Evolutionary conservation across 305 asterid species (phyloP), one percentile per base, ranked within the genome.

Genomic region (Ilex paraguariensis): DNA sequence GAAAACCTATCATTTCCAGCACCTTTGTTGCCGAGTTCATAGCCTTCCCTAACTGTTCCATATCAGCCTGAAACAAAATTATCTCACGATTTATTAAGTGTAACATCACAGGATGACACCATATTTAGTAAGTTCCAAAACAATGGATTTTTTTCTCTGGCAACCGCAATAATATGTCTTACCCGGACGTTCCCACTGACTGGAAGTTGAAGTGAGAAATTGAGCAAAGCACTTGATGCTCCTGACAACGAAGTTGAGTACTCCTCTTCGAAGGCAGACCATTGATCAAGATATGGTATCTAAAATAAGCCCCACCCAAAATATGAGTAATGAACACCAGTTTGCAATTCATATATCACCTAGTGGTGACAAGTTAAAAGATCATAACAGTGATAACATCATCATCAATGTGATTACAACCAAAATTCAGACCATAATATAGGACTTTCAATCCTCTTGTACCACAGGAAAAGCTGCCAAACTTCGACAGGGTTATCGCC

Each of bases 281-380:
- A 92, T 66, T 84, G 82, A 36, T 84, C 88, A 57, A 92, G 97
- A 73, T 70, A 73, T 67, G 91, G 86, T 82, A 84, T 79, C 97
- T 89, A 42, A 60, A 45, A 55, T 40, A 6, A 4, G n/a, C 28
- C 56, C 56, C 12, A 3, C 5, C 12, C 12, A 52, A 10, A 6
- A 5, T 52, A 14, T 52, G 28, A 52, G 31, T 7, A n/a, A 52
- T 52, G 10, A 14, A 52, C 21, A 52, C 21, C 56, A 52, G n/a
- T 52, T 14, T 52, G 31, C 31, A 17, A 17, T 52, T 21, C 30
- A 14, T 52, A 52, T 4, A 21, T 21, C 28, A 21, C 28, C 28
- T 21, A 21, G 28, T 21, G 28, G 28, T 21, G 28, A 21, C 1
- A 21, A 21, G 28, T 21, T 1, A 21, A 21, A 21, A 21, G 28